phyloP scores from a whole-genome alignment of 2,329 filamentous ascomycete genomes.

The Fusarium hainanense region DNA sequence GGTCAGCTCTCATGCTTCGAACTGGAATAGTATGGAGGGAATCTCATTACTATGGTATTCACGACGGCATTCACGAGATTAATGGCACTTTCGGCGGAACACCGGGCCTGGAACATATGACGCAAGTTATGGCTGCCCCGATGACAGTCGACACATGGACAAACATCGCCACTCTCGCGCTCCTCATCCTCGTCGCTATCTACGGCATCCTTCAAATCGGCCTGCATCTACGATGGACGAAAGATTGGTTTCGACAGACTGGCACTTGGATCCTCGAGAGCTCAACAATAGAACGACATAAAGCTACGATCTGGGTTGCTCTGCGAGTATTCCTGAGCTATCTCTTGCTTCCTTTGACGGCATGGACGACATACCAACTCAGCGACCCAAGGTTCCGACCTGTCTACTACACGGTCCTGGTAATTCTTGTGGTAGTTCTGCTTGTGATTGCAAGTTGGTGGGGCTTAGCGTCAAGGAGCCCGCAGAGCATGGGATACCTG shows the following conservation, averaged over 20 bases:
- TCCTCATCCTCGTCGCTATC: slow-evolving; percentile 67
- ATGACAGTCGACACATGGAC: slow-evolving; percentile 72
- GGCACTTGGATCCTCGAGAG: slow-evolving; percentile 26
- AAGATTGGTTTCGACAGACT: slow-evolving; percentile 58
- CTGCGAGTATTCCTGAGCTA: slow-evolving; percentile 80
- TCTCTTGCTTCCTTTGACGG: slow-evolving; percentile 77
- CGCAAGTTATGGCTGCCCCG: slow-evolving; percentile 74
- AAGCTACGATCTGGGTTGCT: slow-evolving; percentile 57
- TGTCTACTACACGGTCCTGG: slow-evolving; percentile 51
- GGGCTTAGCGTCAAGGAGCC: slow-evolving; percentile 37
- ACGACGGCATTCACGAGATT: slow-evolving; percentile 71
- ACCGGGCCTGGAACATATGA: slow-evolving; percentile 71
- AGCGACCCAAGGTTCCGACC: slow-evolving; percentile 32
- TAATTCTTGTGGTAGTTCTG: slow-evolving; percentile 33
- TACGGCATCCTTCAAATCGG: slow-evolving; percentile 64
- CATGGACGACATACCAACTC: slow-evolving; percentile 79
- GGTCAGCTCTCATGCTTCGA: slow-evolving; percentile 74
- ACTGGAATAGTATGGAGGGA: slow-evolving; percentile 43
- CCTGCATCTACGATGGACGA: slow-evolving; percentile 39
- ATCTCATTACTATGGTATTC: slow-evolving; percentile 43
- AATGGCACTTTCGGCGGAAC: slow-evolving; percentile 70
- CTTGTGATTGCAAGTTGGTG: slow-evolving; percentile 46
- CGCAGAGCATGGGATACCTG: slow-evolving; percentile 46
- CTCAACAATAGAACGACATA: slow-evolving; percentile 51
- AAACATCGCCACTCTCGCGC: slow-evolving; percentile 73